These are phyloP conservation scores for Penicillium robsamsonii DNA, from an alignment of 495 filamentous ascomycete genomes.

Conservation along the genomic window DNA sequence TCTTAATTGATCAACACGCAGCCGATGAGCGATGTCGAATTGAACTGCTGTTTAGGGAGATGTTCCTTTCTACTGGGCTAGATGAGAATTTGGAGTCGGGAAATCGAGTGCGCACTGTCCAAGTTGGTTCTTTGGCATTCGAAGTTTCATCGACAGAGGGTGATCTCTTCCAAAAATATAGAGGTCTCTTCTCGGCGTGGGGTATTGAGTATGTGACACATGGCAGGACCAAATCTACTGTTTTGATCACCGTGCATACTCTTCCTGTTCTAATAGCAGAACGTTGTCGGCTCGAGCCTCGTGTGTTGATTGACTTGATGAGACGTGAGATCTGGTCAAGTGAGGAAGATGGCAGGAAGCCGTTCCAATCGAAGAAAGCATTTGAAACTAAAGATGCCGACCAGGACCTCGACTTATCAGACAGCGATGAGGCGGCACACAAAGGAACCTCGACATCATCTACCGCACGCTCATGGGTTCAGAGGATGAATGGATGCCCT, in stretches of 20 bases:
- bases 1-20: constrained; percentile 92
- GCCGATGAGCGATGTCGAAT: constrained; percentile 86
- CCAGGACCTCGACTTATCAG: background rate
- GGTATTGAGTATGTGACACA: constrained; percentile 61
- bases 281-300: constrained; percentile 68
- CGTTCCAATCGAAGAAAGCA: constrained; percentile 4
- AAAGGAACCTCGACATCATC: background rate
- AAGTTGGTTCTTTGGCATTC: constrained; percentile 58
- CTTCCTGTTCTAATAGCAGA: constrained; percentile 72
- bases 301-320: constrained; percentile 65
- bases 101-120: constrained; percentile 26
- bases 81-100: background rate
- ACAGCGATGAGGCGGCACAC: background rate
- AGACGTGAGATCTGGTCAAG: constrained; percentile 69
- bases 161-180: constrained; percentile 52
- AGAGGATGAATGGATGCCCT: constrained; percentile 64
- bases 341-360: constrained; percentile 32
- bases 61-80: constrained; percentile 21
- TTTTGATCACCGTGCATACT: constrained; percentile 47
- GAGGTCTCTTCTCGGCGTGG: constrained; percentile 62
- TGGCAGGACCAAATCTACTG: constrained; percentile 12
- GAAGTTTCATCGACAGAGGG: constrained; percentile 58
- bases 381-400: background rate
- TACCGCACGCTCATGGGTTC: constrained; percentile 49
- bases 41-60: constrained; percentile 62